Conservation (phyloP, 768 basidiomycete genomes). For the Chlorophyllum brunneum region DNA sequence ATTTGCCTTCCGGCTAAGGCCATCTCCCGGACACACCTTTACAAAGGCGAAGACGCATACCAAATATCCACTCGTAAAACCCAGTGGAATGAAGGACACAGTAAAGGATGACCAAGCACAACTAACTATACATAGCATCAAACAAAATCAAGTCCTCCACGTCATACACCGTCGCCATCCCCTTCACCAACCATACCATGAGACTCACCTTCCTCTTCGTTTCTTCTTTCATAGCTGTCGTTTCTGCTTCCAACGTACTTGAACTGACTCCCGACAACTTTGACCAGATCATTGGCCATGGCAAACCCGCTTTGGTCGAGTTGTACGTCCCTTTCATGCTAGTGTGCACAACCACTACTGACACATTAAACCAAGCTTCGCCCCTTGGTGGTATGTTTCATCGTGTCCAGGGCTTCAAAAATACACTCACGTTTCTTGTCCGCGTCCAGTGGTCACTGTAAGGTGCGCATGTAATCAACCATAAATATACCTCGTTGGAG, state of each 20-base stretch:
- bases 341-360: constrained; percentile 6
- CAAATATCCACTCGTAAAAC: too few relatives aligned
- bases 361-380: constrained; percentile 48
- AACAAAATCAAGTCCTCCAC: constrained; percentile 21
- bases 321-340: constrained; percentile 56
- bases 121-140: constrained; percentile 10
- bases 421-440: neutral
- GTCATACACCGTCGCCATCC: constrained; percentile 23
- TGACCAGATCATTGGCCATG: constrained; percentile 69
- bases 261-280: constrained; percentile 77
- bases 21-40: too few relatives aligned
- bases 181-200: constrained; percentile 41
- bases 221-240: constrained; percentile 52
- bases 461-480: constrained; percentile 38
- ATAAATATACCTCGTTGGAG: neutral
- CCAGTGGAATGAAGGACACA: neutral
- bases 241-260: constrained; percentile 76
- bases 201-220: constrained; percentile 53
- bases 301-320: constrained; percentile 83
- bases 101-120: constrained; percentile 29
- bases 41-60: too few relatives aligned
- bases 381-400: constrained; percentile 79
- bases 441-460: constrained; percentile 73
- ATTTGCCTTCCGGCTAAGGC: too few relatives aligned
- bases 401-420: too few relatives aligned